Base-by-base conservation (phyloP, 441 rosid genomes). In the Populus hybrid region DNA sequence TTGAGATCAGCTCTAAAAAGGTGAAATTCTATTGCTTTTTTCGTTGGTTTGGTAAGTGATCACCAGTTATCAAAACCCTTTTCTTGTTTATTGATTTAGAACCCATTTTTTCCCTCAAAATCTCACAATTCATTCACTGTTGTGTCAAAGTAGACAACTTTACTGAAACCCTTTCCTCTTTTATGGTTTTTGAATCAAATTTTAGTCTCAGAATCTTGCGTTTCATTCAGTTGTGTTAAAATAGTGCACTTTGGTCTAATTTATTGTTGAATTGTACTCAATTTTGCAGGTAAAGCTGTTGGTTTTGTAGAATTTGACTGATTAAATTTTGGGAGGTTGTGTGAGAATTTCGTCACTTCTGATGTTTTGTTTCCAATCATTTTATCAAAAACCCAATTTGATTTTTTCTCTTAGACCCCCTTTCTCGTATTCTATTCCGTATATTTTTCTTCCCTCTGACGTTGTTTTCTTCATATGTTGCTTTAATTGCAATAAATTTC, bases 281-380 rank as follows among this genome's bases (percentile, higher is more conserved):
- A 50, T 69, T 75, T 73, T 76, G 85, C 88, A 82, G 86, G 82
- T 65, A 35, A 53, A 40, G 76, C 30, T 16, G 35, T 40, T 50
- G 57, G 23, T 67, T 76, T 78, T 11, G 36, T 34, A 24, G 28
- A 23, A 75, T 76, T 78, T 77, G 40, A 67, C 8, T 32, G 67
- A 66, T 61, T n/a, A 42, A 82, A 5, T 36, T 36, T 4, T 38
- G 23, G 42, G 81, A 79, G 76, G 24, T 72, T 70, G 79, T 70
- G 82, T 68, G 73, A 75, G 79, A 77, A 84, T 72, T 59, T 79
- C 78, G 77, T 81, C 80, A 78, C 89, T 84, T 90, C 97, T 95
- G 94, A 95, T 91, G 99, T 86, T 91, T 88, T 85, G 88, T 90
- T 86, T 86, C 83, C 94, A 76, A 86, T 80, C 89, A 80, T 82